Evolutionary conservation across 75 land plant genomes (phyloP), one percentile per base, ranked within the genome.

Genomic region (Selaginella tamariscina): DNA sequence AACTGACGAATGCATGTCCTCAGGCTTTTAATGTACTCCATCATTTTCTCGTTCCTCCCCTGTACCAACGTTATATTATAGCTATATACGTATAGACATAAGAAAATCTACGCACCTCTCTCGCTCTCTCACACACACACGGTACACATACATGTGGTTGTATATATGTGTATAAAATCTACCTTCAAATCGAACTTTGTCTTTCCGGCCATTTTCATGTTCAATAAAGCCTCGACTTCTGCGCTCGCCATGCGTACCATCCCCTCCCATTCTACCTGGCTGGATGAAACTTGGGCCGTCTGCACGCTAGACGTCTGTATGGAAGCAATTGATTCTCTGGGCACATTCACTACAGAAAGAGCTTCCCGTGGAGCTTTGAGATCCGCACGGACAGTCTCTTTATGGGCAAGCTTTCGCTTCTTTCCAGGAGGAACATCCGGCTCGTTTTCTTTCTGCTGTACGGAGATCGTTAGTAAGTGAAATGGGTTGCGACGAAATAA

Each of bases 31-130:
- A 94, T 89, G 39, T 85, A 87, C 2, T 87, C 96, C 67, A 67
- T 73, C 98, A 85, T 85, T 39, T 77, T 79, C 54, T 94, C 98
- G 39, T 79, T 76, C 73, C 77, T 94, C 27, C 89, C 98, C 98
- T 94, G 74, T 2, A 65, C 29, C n/a, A n/a, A n/a, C n/a, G n/a
- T n/a, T n/a, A n/a, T n/a, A n/a, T n/a, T n/a, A n/a, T n/a, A n/a
- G n/a, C n/a, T n/a, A n/a, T n/a, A n/a, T n/a, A n/a, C n/a, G n/a
- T n/a, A n/a, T n/a, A n/a, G n/a, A n/a, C n/a, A n/a, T n/a, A n/a
- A n/a, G n/a, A n/a, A n/a, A n/a, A n/a, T n/a, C n/a, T n/a, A n/a
- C n/a, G n/a, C n/a, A n/a, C n/a, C n/a, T n/a, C n/a, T n/a, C n/a
- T n/a, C n/a, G n/a, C n/a, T n/a, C n/a, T n/a, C n/a, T n/a, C n/a